These are phyloP conservation scores for Paracamarosporium sp. DNA, from an alignment of 2,329 filamentous ascomycete genomes.

Conservation along the genomic window DNA sequence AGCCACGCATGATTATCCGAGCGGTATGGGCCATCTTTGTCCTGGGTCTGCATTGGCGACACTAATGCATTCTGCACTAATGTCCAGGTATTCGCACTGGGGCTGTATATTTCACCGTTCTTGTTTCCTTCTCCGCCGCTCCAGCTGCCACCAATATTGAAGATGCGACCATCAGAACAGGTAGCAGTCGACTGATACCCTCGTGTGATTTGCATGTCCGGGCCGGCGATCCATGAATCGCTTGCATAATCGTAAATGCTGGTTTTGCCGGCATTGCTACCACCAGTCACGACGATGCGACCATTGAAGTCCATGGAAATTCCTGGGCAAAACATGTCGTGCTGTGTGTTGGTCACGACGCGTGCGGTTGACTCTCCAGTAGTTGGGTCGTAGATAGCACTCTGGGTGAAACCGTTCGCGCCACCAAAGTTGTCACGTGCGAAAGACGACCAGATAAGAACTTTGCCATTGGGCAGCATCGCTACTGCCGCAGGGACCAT, in stretches of 20 bases:
- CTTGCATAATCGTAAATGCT: conserved; percentile 50
- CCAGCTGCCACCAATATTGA: conserved; percentile 66
- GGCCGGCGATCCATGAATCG: conserved; percentile 56
- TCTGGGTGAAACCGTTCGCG: conserved; percentile 7
- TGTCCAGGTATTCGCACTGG: conserved; percentile 55
- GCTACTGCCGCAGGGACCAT: conserved; percentile 32
- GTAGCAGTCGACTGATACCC: conserved; percentile 64
- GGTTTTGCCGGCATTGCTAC: conserved; percentile 56
- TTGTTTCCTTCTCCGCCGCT: conserved; percentile 57
- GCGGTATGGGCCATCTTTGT: conserved; percentile 52
- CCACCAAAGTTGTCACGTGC: conserved; percentile 27
- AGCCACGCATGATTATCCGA: conserved; percentile 64
- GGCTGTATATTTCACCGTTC: conserved; percentile 59
- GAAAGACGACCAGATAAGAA: conserved; percentile 32
- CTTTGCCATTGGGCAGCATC: conserved; percentile 31
- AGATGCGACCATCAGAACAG: conserved; percentile 61
- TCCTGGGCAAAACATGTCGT: conserved; percentile 66
- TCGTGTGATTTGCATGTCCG: conserved; percentile 62
- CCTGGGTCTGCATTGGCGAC: conserved; percentile 59
- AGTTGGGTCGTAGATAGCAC: conserved; percentile 2
- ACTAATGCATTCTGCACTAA: conserved; percentile 52
- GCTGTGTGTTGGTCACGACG: conserved; percentile 50
- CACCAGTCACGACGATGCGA: conserved; percentile 61
- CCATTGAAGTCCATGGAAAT: conserved; percentile 58
- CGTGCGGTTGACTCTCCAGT: conserved; percentile 8